Base-by-base conservation (phyloP, 768 basidiomycete species). In the Serpula lacrymans region DNA sequence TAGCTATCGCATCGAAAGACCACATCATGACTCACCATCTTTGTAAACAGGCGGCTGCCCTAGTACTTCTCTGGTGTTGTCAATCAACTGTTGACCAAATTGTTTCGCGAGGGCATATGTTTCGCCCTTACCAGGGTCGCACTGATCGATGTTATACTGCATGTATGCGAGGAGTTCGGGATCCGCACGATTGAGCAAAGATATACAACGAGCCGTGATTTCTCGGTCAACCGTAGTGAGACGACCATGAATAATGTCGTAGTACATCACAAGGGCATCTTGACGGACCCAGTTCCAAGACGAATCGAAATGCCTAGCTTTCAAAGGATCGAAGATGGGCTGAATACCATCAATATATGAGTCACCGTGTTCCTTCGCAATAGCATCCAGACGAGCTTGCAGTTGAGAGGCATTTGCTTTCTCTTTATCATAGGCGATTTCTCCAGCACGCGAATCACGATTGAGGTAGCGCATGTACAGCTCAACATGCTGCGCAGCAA, bases 271-370 rank as follows among this genome's bases (percentile, higher is more conserved):
- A 20, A 98, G 72, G 12, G 93, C 91, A 47, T 96, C 94, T 68
- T 99, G 96, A 45, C 95, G 84, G 32, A 87, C 95, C 96, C 96
- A 99, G 59, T 99, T 99, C 96, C 95, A 99, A 5, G 88, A 92
- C 2, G 95, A 98, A 60, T 98, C 94, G 72, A 99, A 98, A 59
- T 86, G 93, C 33, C 96, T 88, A 10, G 94, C 96, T 66, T 99
- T 98, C 54, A 97, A 73, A 2, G 89, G 84, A 56, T 95, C 90
- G 64, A 99, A 99, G 43, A 79, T 75, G 8, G 96, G 96, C 56
- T 94, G 88, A 46, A 98, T 94, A 31, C 96, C 96, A 23, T 94
- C 85, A 45, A 98, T 71, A 65, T 99, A 99, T 0, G 73, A 62
- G 42, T 98, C 94, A 21, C 96, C 96, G 50, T 99, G 96, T 58